Evolutionary conservation across 139 green algal genomes (phyloP), one percentile per base, ranked within the genome.

Genomic region (Cymbomonas tetramitiformis): DNA sequence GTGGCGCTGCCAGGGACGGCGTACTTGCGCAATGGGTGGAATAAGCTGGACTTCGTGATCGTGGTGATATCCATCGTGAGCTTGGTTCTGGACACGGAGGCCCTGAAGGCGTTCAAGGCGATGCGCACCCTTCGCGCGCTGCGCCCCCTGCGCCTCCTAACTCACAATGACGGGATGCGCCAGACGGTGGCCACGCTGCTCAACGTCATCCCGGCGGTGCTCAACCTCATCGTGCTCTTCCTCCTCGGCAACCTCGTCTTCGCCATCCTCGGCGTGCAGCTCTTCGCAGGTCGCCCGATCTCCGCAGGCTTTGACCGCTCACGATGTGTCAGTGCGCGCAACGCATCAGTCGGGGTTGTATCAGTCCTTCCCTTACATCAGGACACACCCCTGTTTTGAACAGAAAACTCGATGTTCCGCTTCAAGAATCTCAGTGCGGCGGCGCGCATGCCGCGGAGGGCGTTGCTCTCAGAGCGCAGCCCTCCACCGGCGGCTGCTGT

Each of bases 11-110:
- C 18, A 51, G 12, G 19, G 34, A 38, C 18, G 0, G 41, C 51
- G 19, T 92, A 92, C 70, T 74, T 87, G 43, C 80, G 61, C 30
- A 86, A 84, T 54, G 69, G 75, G 61, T 21, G 23, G 5, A 29
- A 62, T 18, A 68, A 83, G 77, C 64, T 86, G 5, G 83, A 90
- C 73, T 70, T 84, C 15, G 5, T 64, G 1, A 87, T 88, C 53
- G 78, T 86, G n/a, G 44, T 82, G 10, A 69, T 70, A 12, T 51
- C 69, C 12, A 36, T 83, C 23, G 28, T 81, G 31, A 53, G 67
- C 52, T 23, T 77, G 12, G 43, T 60, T 30, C 58, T 82, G 46
- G 54, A 72, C 24, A 53, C 44, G 9, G 15, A 64, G 18, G 26
- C 9, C 31, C 21, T 8, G 8, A 15, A 10, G 8, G 41, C 6